Conservation (phyloP, 2,329 filamentous ascomycete genomes). For the Colletotrichum sp. region DNA sequence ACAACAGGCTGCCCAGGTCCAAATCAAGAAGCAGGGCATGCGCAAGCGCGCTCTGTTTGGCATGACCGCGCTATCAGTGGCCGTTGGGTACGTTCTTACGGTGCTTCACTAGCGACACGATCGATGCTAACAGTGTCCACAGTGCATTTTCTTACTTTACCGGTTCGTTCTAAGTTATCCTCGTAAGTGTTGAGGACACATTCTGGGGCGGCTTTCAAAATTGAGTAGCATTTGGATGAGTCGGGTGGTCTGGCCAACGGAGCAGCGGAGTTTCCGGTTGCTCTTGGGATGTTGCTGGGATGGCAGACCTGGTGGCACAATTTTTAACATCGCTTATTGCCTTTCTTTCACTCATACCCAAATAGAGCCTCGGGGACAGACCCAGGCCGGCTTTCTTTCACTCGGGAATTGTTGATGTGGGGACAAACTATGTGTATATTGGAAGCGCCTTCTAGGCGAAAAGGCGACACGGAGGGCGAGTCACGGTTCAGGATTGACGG, state of each 20-base stretch:
- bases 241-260: neutral
- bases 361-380: constrained; percentile 12
- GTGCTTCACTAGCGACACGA: neutral
- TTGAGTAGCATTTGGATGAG: neutral
- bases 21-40: constrained; percentile 85
- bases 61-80: constrained; percentile 78
- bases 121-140: neutral
- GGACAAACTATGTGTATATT: constrained; percentile 18
- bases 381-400: constrained; percentile 20
- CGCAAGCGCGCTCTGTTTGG: constrained; percentile 86
- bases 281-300: neutral
- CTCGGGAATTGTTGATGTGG: constrained; percentile 12
- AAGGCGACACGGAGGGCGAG: neutral
- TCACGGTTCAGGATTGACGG: constrained; percentile 4
- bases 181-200: neutral
- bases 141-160: constrained; percentile 58
- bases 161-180: constrained; percentile 48
- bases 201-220: neutral
- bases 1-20: constrained; percentile 58
- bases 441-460: neutral
- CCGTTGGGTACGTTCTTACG: constrained; percentile 70
- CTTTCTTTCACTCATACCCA: constrained; percentile 24
- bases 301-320: constrained; percentile 9
- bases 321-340: constrained; percentile 16
- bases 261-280: constrained; percentile 1